Base-by-base conservation (phyloP, 2,329 filamentous ascomycete species). In the Neonectria coccinea region DNA sequence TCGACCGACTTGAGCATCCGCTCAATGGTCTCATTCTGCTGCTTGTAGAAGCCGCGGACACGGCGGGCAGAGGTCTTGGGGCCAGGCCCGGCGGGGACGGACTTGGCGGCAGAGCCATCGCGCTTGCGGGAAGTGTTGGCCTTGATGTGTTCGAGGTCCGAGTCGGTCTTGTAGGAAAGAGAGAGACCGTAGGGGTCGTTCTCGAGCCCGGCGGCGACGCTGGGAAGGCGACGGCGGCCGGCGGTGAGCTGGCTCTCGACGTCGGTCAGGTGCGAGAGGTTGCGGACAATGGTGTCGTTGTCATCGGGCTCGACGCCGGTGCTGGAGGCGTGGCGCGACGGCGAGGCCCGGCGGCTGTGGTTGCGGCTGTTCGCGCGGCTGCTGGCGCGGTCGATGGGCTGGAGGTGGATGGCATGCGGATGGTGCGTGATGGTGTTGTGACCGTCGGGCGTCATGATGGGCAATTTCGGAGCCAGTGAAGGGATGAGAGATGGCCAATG, bases 11-110 rank as follows among this genome's bases (percentile, higher is more conserved):
- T 97, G 69, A 98, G 85, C 80, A 97, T 87, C 11, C 93, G 89
- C 81, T 97, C 89, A 70, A 99, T 99, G 73, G 93, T 94, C 77
- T 94, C 92, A 77, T 99, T 99, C 77, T 99, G 95, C 31, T 86
- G 85, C 77, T 93, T 88, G 84, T 98, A 98, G 82, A 97, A 98
- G 55, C 88, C 87, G 74, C 92, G 86, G 16, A 98, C 78, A 74
- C 87, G 89, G 69, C 82, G 84, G 14, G 85, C 78, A 48, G 79
- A 79, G 41, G 70, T 62, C 58, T 73, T 77, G 25, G 75, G 73
- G 9, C 71, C 70, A 3, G 69, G 50, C 31, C 68, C 70, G 22
- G 60, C 52, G 44, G 67, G 69, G 12, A 66, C 56, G 59, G 70
- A 66, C n/a, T 67, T 72, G 54, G 55, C 54, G 18, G 51, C 39